Percentiles rank a stretch among this genome's conserved stretches.
Conservation (phyloP, 2,329 filamentous ascomycete species). For the Didymella keratinophila region DNA sequence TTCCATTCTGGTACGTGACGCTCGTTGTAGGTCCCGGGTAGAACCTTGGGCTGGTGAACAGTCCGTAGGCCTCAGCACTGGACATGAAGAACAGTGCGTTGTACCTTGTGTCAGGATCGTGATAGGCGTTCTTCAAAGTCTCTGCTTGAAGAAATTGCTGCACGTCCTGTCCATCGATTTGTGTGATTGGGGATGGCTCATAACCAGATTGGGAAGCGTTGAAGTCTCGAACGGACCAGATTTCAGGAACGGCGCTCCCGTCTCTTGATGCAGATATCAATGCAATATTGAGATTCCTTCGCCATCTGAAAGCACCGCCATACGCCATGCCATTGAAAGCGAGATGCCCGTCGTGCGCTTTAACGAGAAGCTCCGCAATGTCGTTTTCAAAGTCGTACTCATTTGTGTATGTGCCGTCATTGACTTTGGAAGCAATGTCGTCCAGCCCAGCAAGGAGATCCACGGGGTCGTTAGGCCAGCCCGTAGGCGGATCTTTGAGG, state of each 20-base stretch:
- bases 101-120: constrained; percentile 54
- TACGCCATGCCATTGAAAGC: constrained; percentile 48
- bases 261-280: constrained; percentile 45
- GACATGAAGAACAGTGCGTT: constrained; percentile 52
- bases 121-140: constrained; percentile 40
- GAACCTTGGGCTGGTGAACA: constrained; percentile 44
- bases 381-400: constrained; percentile 55
- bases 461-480: constrained; percentile 49
- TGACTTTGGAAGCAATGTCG: constrained; percentile 44
- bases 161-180: constrained; percentile 50
- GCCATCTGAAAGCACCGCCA: constrained; percentile 47
- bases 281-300: constrained; percentile 39
- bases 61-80: constrained; percentile 40
- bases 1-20: constrained; percentile 50
- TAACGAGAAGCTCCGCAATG: constrained; percentile 41
- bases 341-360: constrained; percentile 49
- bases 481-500: constrained; percentile 49
- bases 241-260: constrained; percentile 39
- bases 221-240: constrained; percentile 45
- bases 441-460: constrained; percentile 51
- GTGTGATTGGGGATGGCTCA: constrained; percentile 46
- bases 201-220: constrained; percentile 34
- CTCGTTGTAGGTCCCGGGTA: constrained; percentile 42
- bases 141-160: constrained; percentile 46
- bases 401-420: constrained; percentile 45